phyloP scores from a whole-genome alignment of 164 flowering plant species.

The Nelumbo lutea region DNA sequence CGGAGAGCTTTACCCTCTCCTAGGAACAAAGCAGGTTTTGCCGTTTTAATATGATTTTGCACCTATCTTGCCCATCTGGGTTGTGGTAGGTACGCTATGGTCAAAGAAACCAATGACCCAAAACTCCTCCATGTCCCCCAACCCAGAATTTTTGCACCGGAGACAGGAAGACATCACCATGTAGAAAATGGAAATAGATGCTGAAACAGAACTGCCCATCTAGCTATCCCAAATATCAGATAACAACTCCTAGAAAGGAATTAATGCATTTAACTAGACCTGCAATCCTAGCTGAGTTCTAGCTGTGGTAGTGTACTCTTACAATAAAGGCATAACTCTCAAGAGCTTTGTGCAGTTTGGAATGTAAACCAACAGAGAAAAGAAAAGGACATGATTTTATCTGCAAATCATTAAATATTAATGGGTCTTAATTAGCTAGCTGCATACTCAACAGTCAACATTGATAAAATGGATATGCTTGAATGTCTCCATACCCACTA shows the following conservation, averaged over 20 bases:
- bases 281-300: neutral
- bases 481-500: neutral
- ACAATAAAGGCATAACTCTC: neutral
- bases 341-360: neutral
- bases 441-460: too few species aligned
- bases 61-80: neutral
- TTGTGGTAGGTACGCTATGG: neutral
- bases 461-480: neutral
- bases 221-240: slow-evolving; percentile 5
- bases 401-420: neutral
- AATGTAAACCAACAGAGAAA: neutral
- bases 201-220: neutral
- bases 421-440: neutral
- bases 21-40: slow-evolving; percentile 11
- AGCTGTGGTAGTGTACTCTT: neutral
- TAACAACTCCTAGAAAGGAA: neutral
- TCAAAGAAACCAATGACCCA: slow-evolving; percentile 2
- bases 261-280: neutral
- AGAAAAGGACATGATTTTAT: neutral
- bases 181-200: neutral
- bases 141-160: neutral
- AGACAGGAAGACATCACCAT: neutral
- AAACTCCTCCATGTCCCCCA: neutral
- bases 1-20: slow-evolving; percentile 10
- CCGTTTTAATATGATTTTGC: slow-evolving; percentile 2